Evolutionary conservation across 1,139 yeast genomes (phyloP).

Genomic region (Yamadazyma membranifaciens): DNA sequence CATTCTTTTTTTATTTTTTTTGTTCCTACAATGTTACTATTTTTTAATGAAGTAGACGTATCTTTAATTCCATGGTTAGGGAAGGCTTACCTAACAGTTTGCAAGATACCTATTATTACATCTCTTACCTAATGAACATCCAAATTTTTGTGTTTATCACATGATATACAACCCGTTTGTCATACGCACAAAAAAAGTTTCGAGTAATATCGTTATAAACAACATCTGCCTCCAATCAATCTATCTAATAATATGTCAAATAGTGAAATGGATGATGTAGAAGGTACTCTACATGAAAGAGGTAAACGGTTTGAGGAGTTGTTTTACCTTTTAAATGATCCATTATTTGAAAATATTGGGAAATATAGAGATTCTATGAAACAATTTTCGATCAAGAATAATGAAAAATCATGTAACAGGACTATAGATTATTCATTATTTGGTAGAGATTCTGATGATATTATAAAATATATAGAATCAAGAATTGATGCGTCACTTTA

Average conservation of each 20-base stretch:
- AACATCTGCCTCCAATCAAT: not conserved
- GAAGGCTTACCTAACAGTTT: not conserved
- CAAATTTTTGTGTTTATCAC: not conserved
- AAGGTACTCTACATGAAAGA: conserved; percentile 7
- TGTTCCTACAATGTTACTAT: not conserved
- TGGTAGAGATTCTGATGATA: conserved; percentile 9
- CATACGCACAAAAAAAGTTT: conserved; percentile 4
- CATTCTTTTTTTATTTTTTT: conserved; percentile 31
- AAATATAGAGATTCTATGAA: conserved; percentile 9
- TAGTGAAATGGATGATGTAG: conserved; percentile 1
- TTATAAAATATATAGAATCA: conserved; percentile 5
- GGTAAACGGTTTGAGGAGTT: conserved; percentile 15
- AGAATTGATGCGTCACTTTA: conserved; percentile 7
- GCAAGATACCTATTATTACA: too few relatives aligned
- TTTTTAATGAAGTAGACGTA: too few relatives aligned
- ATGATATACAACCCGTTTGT: conserved; percentile 1
- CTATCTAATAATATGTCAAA: conserved; percentile 1
- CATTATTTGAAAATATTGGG: conserved; percentile 14
- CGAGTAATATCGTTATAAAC: not conserved
- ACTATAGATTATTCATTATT: conserved; percentile 11
- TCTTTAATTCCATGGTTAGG: too few relatives aligned
- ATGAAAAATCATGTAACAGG: conserved; percentile 5
- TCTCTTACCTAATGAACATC: not conserved
- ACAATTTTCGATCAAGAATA: conserved; percentile 9
- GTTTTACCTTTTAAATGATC: conserved; percentile 14